Base-by-base conservation (phyloP, 1,284 basidiomycete species). In the Puccinia novopanici region DNA sequence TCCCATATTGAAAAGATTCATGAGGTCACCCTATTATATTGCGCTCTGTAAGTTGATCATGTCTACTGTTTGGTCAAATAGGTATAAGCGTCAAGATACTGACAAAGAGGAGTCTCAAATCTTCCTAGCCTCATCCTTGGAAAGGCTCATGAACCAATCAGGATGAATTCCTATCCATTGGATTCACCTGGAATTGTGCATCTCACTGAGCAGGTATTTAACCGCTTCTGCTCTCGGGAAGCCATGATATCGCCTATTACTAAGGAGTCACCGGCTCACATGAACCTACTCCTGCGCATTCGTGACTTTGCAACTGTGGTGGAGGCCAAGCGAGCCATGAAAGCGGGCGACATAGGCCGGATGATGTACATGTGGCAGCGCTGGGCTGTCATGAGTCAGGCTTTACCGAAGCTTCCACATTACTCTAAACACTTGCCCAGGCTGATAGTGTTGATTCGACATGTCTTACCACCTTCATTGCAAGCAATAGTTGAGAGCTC, bases 361-460 rank as follows among this genome's bases (percentile, higher is more conserved):
- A 8, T 45, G 15, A 73, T 73, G 13, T 42, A 37, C 34, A 54
- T 72, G 10, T 72, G 70, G 70, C n/a, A 72, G 48, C 1, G 30
- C 5, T 73, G 50, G 71, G 19, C 27, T 15, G 50, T 73, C 13
- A 73, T 73, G 71, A 19, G 10, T 5, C 71, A 73, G 37, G 71
- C 10, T 22, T 54, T 74, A 3, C 27, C 34, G 4, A 40, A 40
- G n/a, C 40, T 74, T 10, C 27, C 52, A 0, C 52, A 74, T 34
- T 74, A 74, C 54, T 74, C 72, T 17, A 34, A 40, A n/a, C 37
- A 74, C 37, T 30, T 74, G 24, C 72, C 72, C 22, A 30, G 27
- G 34, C 17, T 74, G 30, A 34, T 74, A 12, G 8, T 55, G 0
- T 15, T 74, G 12, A 15, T 74, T 22, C 24, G 15, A 10, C 6